A percentile compares a stretch with the other conserved stretches of the same genome.
Evolutionary conservation across 2,329 filamentous ascomycete species (phyloP).

Genomic region (Trichoderma semiorbis): DNA sequence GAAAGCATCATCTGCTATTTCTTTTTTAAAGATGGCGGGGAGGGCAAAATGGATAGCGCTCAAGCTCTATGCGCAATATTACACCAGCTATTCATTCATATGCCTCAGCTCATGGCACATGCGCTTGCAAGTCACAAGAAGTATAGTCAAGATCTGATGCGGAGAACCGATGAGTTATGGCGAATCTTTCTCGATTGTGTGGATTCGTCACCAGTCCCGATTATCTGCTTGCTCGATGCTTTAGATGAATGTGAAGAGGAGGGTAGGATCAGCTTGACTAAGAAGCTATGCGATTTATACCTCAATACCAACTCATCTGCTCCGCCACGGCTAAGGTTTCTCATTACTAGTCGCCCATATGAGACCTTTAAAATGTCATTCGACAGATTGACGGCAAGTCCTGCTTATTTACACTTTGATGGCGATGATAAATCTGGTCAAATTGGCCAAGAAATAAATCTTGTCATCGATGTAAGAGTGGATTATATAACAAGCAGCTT

Average conservation of each 20-base stretch:
- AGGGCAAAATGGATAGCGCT: conserved; percentile 20
- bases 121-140: background rate
- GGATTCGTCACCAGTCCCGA: conserved; percentile 13
- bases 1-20: conserved; percentile 28
- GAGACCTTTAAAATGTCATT: conserved; percentile 24
- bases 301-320: background rate
- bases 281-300: conserved; percentile 19
- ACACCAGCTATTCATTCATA: conserved; percentile 28
- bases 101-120: background rate
- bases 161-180: conserved; percentile 16
- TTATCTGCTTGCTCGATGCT: conserved; percentile 32
- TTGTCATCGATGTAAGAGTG: conserved; percentile 29
- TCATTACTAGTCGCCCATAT: conserved; percentile 34
- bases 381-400: background rate
- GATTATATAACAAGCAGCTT: conserved; percentile 21
- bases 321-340: conserved; percentile 28
- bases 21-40: conserved; percentile 34
- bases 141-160: background rate
- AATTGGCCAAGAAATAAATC: conserved; percentile 31
- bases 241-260: conserved; percentile 31
- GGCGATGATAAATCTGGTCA: conserved; percentile 27
- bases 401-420: conserved; percentile 25
- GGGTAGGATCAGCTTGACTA: conserved; percentile 19
- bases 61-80: conserved; percentile 27
- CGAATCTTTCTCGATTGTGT: conserved; percentile 13